phyloP scores from a whole-genome alignment of 2,329 filamentous ascomycete species.

The Hawksworthiomyces lignivorus region DNA sequence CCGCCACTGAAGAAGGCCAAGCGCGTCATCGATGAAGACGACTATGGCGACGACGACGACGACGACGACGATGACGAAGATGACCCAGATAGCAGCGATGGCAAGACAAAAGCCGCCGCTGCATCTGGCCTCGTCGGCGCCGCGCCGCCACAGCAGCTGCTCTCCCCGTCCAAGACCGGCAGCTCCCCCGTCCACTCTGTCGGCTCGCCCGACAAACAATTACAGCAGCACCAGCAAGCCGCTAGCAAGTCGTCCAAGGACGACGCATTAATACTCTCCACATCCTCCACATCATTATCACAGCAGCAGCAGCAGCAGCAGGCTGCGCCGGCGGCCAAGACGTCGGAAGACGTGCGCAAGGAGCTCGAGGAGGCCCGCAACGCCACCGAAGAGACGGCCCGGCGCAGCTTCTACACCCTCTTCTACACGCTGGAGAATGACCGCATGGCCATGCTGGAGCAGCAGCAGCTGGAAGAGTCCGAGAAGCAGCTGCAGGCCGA shows the following conservation, averaged over 20 bases:
- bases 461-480: constrained; percentile 92
- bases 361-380: constrained; percentile 87
- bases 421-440: constrained; percentile 96
- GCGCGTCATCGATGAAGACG: constrained; percentile 73
- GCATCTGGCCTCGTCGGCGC: constrained; percentile 21
- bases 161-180: constrained; percentile 63
- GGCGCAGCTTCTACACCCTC: constrained; percentile 82
- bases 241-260: constrained; percentile 44
- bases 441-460: constrained; percentile 91
- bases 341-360: constrained; percentile 82
- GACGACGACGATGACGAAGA: constrained; percentile 63
- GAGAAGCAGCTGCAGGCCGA: constrained; percentile 95
- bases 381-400: constrained; percentile 81
- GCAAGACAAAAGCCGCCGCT: not conserved
- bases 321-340: constrained; percentile 43
- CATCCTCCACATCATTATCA: not conserved
- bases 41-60: constrained; percentile 80
- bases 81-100: constrained; percentile 40
- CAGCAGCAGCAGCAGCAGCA: not conserved
- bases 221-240: too few relatives aligned
- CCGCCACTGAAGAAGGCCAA: constrained; percentile 66
- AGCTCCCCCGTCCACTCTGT: constrained; percentile 58
- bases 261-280: constrained; percentile 23
- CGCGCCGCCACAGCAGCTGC: constrained; percentile 48
- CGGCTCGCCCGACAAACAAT: constrained; percentile 52